Conservation (phyloP, 805 yeast species). For the Cyberlindnera samutprakarnensis region DNA sequence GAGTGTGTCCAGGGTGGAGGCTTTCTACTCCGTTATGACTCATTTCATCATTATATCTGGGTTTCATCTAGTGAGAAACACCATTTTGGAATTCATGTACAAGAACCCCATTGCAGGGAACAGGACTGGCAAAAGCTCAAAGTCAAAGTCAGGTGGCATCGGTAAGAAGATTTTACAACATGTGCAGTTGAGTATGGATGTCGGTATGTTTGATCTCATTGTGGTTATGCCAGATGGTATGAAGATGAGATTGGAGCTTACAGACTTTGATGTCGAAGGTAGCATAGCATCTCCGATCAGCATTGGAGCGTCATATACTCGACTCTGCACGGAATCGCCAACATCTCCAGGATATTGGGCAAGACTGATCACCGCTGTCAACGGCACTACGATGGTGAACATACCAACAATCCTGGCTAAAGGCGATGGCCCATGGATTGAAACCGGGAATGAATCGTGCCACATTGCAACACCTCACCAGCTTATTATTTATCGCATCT, state of each 20-base stretch:
- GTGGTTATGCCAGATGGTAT: conserved; percentile 41
- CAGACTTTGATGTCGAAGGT: conserved; percentile 20
- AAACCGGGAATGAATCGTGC: conserved; percentile 32
- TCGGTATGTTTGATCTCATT: conserved; percentile 20
- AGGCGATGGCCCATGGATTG: conserved; percentile 26
- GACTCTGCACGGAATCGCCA: conserved; percentile 50
- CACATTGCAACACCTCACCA: conserved; percentile 62
- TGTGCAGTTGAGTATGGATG: conserved; percentile 16
- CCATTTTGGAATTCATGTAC: conserved; percentile 22
- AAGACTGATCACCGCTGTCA: conserved; percentile 35
- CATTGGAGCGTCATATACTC: conserved; percentile 25
- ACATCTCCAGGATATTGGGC: conserved; percentile 39
- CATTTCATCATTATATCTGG: conserved; percentile 40
- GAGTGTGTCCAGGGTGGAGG: conserved; percentile 22
- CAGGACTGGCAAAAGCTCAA: conserved; percentile 13
- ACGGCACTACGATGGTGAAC: conserved; percentile 22
- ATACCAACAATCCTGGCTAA: conserved; percentile 25
- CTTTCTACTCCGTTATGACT: conserved; percentile 32
- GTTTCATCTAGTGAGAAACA: conserved; percentile 36
- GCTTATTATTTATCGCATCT: conserved; percentile 67
- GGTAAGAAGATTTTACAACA: conserved; percentile 16
- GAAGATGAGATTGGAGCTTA: conserved; percentile 38
- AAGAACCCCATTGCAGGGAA: conserved; percentile 17
- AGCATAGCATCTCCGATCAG: conserved; percentile 17
- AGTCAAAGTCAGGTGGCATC: conserved; percentile 8